Evolutionary conservation across 257 asterid genomes (phyloP).

Genomic region (Linaria vulgaris): DNA sequence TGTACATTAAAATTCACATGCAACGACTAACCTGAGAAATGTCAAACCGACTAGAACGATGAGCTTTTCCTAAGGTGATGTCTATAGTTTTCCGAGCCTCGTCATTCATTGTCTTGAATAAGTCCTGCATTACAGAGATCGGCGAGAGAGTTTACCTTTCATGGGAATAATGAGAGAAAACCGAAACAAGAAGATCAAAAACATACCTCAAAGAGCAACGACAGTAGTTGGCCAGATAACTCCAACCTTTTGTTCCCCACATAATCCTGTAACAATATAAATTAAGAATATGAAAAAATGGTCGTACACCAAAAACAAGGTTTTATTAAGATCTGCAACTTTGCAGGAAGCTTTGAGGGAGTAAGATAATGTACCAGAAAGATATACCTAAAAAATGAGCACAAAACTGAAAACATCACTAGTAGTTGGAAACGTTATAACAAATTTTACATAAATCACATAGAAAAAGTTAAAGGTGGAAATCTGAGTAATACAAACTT

Average conservation of each 20-base stretch:
- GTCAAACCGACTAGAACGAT: constrained; percentile 59
- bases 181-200: constrained; percentile 11
- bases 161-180: constrained; percentile 12
- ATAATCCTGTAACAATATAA: constrained; percentile 55
- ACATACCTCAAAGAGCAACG: constrained; percentile 90
- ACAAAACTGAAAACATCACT: neutral
- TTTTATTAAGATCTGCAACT: constrained; percentile 10
- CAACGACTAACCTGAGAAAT: constrained; percentile 54
- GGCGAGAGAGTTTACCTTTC: constrained; percentile 12
- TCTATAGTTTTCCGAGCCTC: constrained; percentile 48
- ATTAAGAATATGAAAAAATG: constrained; percentile 18
- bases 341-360: constrained; percentile 12
- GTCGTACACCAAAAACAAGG: constrained; percentile 17
- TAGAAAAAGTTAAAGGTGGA: neutral
- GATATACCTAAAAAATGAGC: constrained; percentile 9
- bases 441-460: neutral
- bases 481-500: constrained; percentile 10
- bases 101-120: constrained; percentile 87
- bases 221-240: constrained; percentile 83
- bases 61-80: constrained; percentile 33
- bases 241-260: constrained; percentile 96
- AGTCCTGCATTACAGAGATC: constrained; percentile 53
- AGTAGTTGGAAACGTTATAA: neutral
- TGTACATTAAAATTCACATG: neutral
- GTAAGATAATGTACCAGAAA: neutral